Base-by-base conservation (phyloP, 2,329 filamentous ascomycete species). In the Fusarium longipes region DNA sequence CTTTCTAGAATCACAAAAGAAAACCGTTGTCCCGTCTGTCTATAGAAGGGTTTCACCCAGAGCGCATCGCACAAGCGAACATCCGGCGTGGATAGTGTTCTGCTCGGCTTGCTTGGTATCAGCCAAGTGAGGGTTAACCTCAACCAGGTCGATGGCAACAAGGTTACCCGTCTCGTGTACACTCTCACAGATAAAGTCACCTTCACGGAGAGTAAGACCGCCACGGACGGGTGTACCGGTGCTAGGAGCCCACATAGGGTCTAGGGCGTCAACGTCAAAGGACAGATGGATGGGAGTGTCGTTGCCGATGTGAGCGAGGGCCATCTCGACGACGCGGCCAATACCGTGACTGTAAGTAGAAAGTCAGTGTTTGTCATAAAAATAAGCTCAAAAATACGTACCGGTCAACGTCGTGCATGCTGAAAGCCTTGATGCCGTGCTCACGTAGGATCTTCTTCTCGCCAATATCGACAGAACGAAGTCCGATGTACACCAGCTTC, bases 391-490 rank as follows among this genome's bases (percentile, higher is more conserved):
- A 1, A 12, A 24, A 48, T 76, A 49, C 86, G 73, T 82, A 93
- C 91, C 88, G 86, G 80, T 99, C 96, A 78, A 99, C 91, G 77
- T 99, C 96, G 77, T 97, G 96, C 96, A 99, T 99, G 82, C 91
- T 95, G 76, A 98, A 99, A 6, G 95, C 95, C 84, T 93, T 95
- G 83, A 99, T 96, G 39, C 91, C 90, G 75, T 98, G 84, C 70
- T 98, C 93, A 58, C 90, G 86, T 67, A 99, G 82, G 63, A 97
- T 92, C 82, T 89, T 87, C 90, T 97, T 98, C 89, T 99, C 96
- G 39, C 89, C 92, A n/a, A 87, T 80, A 77, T 99, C 96, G 29
- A 98, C 93, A 76, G 98, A 96, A 39, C 96, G 86, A 74, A 99
- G 84, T 30, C 94, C 96, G 77, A 99, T 99, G 81, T 99, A 99